Evolutionary conservation across 495 filamentous ascomycete genomes (phyloP).

Genomic region (Aspergillus haitiensis): DNA sequence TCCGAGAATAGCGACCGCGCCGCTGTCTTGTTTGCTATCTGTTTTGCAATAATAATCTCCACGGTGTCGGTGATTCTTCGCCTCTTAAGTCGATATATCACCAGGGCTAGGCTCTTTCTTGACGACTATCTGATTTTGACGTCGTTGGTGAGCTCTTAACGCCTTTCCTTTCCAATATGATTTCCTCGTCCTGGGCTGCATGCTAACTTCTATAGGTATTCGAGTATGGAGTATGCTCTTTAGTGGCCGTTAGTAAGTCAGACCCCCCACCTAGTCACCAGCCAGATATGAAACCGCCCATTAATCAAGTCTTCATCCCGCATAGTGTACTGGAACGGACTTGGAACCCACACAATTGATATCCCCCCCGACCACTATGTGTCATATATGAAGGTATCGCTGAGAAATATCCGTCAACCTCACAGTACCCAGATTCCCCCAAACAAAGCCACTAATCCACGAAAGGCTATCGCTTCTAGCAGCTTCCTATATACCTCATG

Average conservation of each 20-base stretch:
- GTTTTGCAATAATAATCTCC: slow-evolving; percentile 33
- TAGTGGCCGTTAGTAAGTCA: slow-evolving; percentile 31
- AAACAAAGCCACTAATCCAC: background rate
- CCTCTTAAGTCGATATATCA: slow-evolving; percentile 30
- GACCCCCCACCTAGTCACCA: no score
- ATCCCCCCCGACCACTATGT: slow-evolving; percentile 31
- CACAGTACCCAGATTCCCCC: background rate
- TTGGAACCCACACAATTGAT: slow-evolving; percentile 38
- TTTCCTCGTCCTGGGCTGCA: background rate
- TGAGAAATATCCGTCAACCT: background rate
- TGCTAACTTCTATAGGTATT: slow-evolving; percentile 24
- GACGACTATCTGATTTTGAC: slow-evolving; percentile 44
- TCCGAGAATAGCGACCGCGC: no score
- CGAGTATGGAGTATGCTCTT: slow-evolving; percentile 39
- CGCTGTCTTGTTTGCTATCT: slow-evolving; percentile 18
- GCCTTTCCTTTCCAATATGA: background rate
- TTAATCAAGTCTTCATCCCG: background rate
- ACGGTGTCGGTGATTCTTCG: slow-evolving; percentile 35
- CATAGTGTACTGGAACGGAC: slow-evolving; percentile 34
- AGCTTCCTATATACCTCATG: slow-evolving; percentile 34
- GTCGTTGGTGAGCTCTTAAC: slow-evolving; percentile 28
- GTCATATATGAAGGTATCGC: slow-evolving; percentile 32
- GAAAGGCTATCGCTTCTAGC: slow-evolving; percentile 28
- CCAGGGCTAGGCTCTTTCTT: slow-evolving; percentile 27
- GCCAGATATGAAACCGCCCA: background rate